Evolutionary conservation across 257 asterid genomes (phyloP).

Genomic region (Hygrophila difformis): DNA sequence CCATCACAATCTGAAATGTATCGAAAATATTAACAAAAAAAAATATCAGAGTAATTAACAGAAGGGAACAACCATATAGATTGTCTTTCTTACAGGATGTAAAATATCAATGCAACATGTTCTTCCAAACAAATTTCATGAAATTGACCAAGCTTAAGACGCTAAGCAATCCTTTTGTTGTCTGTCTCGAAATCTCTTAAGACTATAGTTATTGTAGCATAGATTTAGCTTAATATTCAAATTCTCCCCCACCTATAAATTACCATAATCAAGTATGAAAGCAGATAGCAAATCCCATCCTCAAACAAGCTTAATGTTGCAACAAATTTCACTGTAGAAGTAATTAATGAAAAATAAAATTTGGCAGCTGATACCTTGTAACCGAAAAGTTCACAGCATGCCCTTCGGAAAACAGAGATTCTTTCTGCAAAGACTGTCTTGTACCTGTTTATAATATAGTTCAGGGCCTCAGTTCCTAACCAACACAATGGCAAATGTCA

Average conservation of each 20-base stretch:
- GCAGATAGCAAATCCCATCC: no score
- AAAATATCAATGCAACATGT: not conserved
- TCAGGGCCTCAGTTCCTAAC: constrained; percentile 20
- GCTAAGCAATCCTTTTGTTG: not conserved
- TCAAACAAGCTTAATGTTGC: not conserved
- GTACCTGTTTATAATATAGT: constrained; percentile 47
- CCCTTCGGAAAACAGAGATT: constrained; percentile 95
- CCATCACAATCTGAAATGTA: constrained; percentile 86
- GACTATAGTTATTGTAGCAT: no score
- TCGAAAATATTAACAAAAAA: constrained; percentile 13
- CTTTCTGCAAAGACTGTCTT: constrained; percentile 93
- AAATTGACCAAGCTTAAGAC: not conserved
- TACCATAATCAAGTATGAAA: no score
- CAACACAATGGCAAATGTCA: constrained; percentile 17
- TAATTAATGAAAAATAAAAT: constrained; percentile 13
- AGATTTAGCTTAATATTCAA: no score
- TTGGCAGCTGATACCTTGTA: constrained; percentile 62
- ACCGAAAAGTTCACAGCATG: constrained; percentile 97
- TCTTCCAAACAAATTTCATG: not conserved
- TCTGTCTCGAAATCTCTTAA: no score
- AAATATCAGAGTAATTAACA: not conserved
- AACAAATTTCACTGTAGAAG: not conserved
- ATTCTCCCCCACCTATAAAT: no score
- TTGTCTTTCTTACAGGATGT: no score
- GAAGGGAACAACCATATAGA: constrained; percentile 6